phyloP scores from a whole-genome alignment of 164 flowering plant species.

The Vitis rotundifolia region DNA sequence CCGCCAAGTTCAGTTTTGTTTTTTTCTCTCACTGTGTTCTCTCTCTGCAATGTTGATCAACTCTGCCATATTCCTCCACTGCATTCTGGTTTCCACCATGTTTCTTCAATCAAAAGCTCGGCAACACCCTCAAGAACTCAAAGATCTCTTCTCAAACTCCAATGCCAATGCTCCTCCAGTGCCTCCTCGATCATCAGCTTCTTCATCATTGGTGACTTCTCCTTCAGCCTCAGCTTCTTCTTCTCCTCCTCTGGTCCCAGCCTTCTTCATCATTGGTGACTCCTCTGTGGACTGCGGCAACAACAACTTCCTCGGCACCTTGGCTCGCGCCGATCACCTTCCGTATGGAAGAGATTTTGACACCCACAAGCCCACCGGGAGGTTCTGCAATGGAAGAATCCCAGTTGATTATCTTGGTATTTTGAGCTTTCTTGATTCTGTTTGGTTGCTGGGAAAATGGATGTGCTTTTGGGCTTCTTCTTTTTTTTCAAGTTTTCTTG shows the following conservation, averaged over 20 bases:
- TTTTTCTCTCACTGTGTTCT: neutral
- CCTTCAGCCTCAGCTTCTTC: constrained; percentile 8
- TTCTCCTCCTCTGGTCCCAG: constrained; percentile 55
- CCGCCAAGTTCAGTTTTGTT: neutral
- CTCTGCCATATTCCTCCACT: constrained; percentile 9
- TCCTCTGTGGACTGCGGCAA: constrained; percentile 89
- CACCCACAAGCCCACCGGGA: constrained; percentile 78
- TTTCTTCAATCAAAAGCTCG: constrained; percentile 15
- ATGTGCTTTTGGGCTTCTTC: neutral
- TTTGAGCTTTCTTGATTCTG: constrained; percentile 8
- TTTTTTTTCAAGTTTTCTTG: neutral
- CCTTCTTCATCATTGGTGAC: constrained; percentile 80
- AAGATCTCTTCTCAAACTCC: neutral
- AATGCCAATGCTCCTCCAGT: neutral
- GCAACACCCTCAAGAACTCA: constrained; percentile 8
- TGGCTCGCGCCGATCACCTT: constrained; percentile 72
- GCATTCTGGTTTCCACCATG: constrained; percentile 7
- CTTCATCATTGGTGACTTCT: neutral
- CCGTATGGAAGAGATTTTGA: constrained; percentile 96
- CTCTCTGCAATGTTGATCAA: constrained; percentile 17
- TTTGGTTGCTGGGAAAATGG: constrained; percentile 17
- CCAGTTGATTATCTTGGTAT: constrained; percentile 91
- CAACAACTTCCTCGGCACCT: constrained; percentile 71
- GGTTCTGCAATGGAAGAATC: constrained; percentile 87
- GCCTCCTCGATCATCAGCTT: constrained; percentile 6